Evolutionary conservation across 306 rosid genomes (phyloP), one percentile per base, ranked within the genome.

Genomic region (Fragaria iinumae): DNA sequence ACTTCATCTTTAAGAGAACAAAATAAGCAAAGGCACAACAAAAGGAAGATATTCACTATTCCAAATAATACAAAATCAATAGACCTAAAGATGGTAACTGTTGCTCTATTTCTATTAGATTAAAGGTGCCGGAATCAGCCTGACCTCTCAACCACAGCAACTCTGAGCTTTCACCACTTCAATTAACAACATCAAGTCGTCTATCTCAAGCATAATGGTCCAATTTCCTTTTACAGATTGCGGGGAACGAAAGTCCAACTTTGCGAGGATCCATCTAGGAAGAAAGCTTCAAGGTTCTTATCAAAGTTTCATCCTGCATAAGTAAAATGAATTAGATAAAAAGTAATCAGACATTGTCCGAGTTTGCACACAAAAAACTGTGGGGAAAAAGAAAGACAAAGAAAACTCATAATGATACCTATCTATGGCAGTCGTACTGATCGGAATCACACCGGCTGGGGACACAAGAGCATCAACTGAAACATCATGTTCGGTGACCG

Each of bases 381-480:
- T 27, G 43, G 43, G 45, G 8, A 41, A 41, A 41, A 41, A 0
- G 11, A 67, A 38, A 53, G 23, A 16, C 25, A 12, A 20, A 5
- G 38, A 6, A 23, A 39, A 12, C 49, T 74, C 41, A 21, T 21
- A 39, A n/a, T 32, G 43, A 71, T 81, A 88, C 96, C 90, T 90
- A 76, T 92, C 86, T 41, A 89, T 69, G 79, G 91, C 97, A 69
- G 86, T 83, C 4, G 89, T 12, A 76, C 87, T 92, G 75, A 91
- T 91, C 53, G 96, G 96, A 85, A 95, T 85, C 78, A 92, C 96
- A 71, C 97, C 97, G 6, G 66, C 81, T 3, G 97, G 90, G 25
- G 93, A 80, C 57, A 95, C 97, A 48, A 92, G 97, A 48, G 90
- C 99, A 78, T 95, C 99, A 47, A 95, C 71, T 5, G 77, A 82